Evolutionary conservation across 306 rosid species (phyloP).

Genomic region (Lablab purpureus): DNA sequence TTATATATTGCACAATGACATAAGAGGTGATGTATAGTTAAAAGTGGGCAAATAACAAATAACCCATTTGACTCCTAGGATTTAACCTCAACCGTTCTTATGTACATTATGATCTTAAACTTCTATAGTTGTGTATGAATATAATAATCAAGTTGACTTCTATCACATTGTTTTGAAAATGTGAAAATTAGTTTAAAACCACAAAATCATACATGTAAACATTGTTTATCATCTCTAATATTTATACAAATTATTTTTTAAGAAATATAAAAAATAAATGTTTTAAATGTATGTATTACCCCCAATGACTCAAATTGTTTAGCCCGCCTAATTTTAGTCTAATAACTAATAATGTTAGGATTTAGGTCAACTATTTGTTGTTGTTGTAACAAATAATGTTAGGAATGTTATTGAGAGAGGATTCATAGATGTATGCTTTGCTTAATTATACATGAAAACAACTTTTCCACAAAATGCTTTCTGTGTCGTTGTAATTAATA

Average conservation of each 20-base stretch:
- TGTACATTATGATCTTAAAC: neutral
- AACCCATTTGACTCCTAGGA: neutral
- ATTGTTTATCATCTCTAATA: too few relatives aligned
- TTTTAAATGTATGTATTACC: neutral
- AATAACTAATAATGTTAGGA: neutral
- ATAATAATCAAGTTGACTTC: neutral
- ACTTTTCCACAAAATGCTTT: neutral
- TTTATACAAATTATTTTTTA: too few relatives aligned
- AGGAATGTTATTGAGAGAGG: slow-evolving; percentile 1
- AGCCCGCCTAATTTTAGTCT: neutral
- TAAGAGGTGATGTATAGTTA: neutral
- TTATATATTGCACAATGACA: neutral
- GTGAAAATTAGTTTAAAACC: neutral
- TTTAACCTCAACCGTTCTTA: neutral
- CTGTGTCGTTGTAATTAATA: neutral
- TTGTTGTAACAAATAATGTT: neutral
- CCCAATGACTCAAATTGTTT: neutral
- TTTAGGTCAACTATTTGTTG: too few relatives aligned
- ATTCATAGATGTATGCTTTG: neutral
- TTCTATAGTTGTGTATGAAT: neutral
- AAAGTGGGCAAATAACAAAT: neutral
- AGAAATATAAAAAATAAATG: too few relatives aligned
- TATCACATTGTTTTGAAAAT: slow-evolving; percentile 3
- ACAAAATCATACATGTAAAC: neutral
- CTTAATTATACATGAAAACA: slow-evolving; percentile 2